A percentile compares a stretch with the other conserved stretches of the same genome.
Conservation (phyloP, 306 rosid genomes). For the Dalbergia oliveri region DNA sequence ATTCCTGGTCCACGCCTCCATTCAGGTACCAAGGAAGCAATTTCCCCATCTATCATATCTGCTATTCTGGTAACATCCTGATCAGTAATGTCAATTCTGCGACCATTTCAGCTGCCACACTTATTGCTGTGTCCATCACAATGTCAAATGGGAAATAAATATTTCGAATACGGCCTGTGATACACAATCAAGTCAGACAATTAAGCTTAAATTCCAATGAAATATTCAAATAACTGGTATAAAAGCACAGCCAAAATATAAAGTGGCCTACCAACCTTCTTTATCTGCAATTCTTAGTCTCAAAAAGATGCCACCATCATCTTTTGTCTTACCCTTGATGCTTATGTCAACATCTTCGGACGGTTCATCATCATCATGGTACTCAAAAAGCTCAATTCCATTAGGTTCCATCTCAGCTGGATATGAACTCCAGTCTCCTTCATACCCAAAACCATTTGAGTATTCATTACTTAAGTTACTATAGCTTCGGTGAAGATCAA, state of each 20-base stretch:
- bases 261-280: constrained; percentile 67
- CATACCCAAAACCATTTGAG: constrained; percentile 62
- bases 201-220: constrained; percentile 30
- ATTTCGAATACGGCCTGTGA: constrained; percentile 87
- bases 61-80: constrained; percentile 92
- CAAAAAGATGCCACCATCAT: constrained; percentile 75
- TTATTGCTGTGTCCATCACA: constrained; percentile 85
- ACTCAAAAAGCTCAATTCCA: constrained; percentile 87
- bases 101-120: constrained; percentile 95
- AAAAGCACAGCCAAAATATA: constrained; percentile 12
- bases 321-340: constrained; percentile 80
- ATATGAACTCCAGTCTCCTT: constrained; percentile 65
- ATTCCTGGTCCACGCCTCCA: constrained; percentile 82
- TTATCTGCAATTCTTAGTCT: constrained; percentile 91
- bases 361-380: constrained; percentile 69
- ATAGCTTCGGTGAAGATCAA: constrained; percentile 58
- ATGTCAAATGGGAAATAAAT: constrained; percentile 89
- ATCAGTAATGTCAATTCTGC: constrained; percentile 89
- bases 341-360: constrained; percentile 76
- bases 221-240: constrained; percentile 6
- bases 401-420: constrained; percentile 63
- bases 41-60: constrained; percentile 93
- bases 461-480: constrained; percentile 61
- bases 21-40: constrained; percentile 82
- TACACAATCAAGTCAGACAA: constrained; percentile 22